Evolutionary conservation across 192 early-diverging fungal genomes (phyloP), one percentile per base, ranked within the genome.

Genomic region (Helicostylum pulchrum): DNA sequence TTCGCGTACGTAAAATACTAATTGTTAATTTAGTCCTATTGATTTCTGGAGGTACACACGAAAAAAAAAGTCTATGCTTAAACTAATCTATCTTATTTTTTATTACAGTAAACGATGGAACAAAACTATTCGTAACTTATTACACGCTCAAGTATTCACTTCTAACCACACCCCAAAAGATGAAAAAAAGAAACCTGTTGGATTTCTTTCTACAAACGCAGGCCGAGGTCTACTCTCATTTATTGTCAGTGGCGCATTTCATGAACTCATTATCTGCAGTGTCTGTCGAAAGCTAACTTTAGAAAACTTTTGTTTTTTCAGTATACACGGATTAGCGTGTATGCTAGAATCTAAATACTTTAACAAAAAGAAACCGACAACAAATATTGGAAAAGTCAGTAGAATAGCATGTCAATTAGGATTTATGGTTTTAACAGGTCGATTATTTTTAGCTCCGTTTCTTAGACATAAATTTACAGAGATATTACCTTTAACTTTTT

Each of bases 71-170:
- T 26, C 2, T 26, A 26, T 26, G 26, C 26, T 26, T 26, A 26
- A 26, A 26, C 26, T 26, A 26, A 26, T 26, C 26, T 26, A 26
- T 26, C 34, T 42, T 1, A 34, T 30, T 21, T 53, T 30, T 53
- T 34, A 19, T n/a, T 39, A 45, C 45, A 60, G 57, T 14, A 21
- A 30, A 42, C 57, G 57, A 60, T 60, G 57, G 57, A 60, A 60
- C 21, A 45, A 14, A 45, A 46, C 23, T 7, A 36, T 60, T 12
- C 57, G 43, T 3, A 46, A 60, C 12, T 14, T 60, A 45, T 42
- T 60, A 15, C 57, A 56, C n/a, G 34, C 34, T 26, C 36, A 26
- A 21, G 42, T 60, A 43, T 45, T 45, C 15, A 45, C 23, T 43
- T 32, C 14, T 23, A 46, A 60, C 15, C n/a, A 12, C 8, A 12